Conservation (phyloP, 2,329 filamentous ascomycete species). For the Cladosporium sp. region DNA sequence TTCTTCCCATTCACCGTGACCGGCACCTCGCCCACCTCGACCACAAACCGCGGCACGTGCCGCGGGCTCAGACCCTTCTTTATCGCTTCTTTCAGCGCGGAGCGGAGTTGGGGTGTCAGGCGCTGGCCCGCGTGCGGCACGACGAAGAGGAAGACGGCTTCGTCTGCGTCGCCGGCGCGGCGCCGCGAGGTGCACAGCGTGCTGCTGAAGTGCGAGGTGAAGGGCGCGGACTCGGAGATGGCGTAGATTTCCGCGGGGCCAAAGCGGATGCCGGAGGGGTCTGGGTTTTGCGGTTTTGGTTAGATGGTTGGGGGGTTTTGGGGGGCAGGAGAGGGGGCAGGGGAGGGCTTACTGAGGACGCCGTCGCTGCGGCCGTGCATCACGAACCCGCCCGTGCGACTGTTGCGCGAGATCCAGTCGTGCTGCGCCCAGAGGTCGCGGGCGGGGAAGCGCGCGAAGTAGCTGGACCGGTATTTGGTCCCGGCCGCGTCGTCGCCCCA, state of each 20-base stretch:
- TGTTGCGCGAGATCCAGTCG: constrained; percentile 41
- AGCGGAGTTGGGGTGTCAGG: constrained; percentile 23
- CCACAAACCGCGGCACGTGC: constrained; percentile 38
- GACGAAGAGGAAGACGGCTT: constrained; percentile 37
- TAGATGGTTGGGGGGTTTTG: too few relatives aligned
- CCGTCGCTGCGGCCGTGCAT: constrained; percentile 44
- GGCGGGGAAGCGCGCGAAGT: constrained; percentile 40
- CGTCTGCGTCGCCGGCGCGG: constrained; percentile 31
- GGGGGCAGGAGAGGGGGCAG: too few relatives aligned
- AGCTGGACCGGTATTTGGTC: constrained; percentile 38
- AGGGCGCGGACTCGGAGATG: constrained; percentile 39
- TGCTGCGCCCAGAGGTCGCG: constrained; percentile 41
- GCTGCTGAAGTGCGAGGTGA: constrained; percentile 33
- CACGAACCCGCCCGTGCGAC: constrained; percentile 34
- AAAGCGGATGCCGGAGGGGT: constrained; percentile 44
- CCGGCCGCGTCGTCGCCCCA: constrained; percentile 36
- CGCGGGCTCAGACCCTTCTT: constrained; percentile 25
- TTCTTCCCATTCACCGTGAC: constrained; percentile 45
- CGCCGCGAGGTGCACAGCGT: constrained; percentile 36
- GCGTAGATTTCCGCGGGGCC: constrained; percentile 43
- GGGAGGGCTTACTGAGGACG: constrained; percentile 32
- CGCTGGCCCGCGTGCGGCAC: constrained; percentile 27
- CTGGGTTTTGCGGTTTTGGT: constrained; percentile 7
- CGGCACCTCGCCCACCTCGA: constrained; percentile 35
- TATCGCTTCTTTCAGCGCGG: constrained; percentile 25